Percentiles rank a stretch among this genome's conserved stretches.
Evolutionary conservation across 495 filamentous ascomycete genomes (phyloP).

Genomic region (Thermothielavioides terrestris): DNA sequence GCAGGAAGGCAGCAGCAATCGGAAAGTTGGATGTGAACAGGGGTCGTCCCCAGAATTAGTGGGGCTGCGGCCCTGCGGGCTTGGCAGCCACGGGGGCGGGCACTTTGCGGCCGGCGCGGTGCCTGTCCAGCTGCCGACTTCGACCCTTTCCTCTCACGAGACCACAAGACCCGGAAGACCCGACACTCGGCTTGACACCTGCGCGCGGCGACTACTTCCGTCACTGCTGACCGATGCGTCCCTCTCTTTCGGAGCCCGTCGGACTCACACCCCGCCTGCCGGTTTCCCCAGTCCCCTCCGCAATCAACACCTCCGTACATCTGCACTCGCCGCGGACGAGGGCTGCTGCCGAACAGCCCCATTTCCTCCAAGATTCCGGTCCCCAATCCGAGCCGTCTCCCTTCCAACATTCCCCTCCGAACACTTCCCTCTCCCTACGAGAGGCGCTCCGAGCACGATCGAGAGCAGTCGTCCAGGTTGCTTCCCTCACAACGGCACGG

Average conservation of each 20-base stretch:
- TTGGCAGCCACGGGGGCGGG: constrained; percentile 2
- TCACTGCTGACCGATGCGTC: constrained; percentile 12
- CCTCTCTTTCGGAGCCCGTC: constrained; percentile 14
- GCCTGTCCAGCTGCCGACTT: constrained; percentile 3
- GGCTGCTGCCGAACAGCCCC: constrained; percentile 55
- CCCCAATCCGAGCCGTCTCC: constrained; percentile 39
- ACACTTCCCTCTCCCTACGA: constrained; percentile 38
- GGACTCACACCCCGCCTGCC: not conserved
- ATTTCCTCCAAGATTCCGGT: constrained; percentile 49
- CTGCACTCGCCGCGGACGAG: constrained; percentile 34
- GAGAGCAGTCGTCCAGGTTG: constrained; percentile 32
- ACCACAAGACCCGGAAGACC: constrained; percentile 4
- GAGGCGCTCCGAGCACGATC: constrained; percentile 22
- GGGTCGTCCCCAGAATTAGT: not conserved
- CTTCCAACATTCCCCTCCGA: constrained; percentile 55
- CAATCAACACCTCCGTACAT: constrained; percentile 3
- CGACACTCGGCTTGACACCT: not conserved
- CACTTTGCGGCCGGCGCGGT: not conserved
- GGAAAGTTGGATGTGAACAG: constrained; percentile 9
- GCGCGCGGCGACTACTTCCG: not conserved
- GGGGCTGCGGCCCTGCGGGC: not conserved
- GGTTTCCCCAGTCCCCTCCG: not conserved
- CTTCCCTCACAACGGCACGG: constrained; percentile 30
- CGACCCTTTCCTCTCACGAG: not conserved
- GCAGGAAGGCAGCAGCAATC: not conserved